These are phyloP conservation scores for Leishmania braziliensis DNA, from an alignment of 208 protist species.

Conservation along the genomic window DNA sequence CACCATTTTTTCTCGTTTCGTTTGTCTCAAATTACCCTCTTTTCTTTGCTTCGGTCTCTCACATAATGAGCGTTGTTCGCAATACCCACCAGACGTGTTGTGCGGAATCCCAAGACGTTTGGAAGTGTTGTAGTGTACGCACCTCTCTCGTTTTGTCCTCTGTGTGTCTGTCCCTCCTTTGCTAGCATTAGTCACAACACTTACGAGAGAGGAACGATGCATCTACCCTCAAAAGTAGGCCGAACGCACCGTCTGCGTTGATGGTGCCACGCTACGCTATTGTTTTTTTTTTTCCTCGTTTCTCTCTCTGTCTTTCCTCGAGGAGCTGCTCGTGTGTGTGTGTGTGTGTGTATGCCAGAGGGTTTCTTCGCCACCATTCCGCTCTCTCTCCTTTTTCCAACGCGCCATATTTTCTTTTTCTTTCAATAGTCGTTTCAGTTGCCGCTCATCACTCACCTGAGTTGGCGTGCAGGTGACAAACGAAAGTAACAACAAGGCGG, in stretches of 20 bases:
- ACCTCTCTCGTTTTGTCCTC: background rate
- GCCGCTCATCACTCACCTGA: background rate
- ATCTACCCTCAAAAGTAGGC: background rate
- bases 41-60: background rate
- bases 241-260: background rate
- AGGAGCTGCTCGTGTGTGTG: background rate
- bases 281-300: conserved; percentile 16
- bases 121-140: background rate
- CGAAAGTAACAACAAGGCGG: background rate
- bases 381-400: background rate
- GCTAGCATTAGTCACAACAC: too few relatives aligned
- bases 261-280: background rate
- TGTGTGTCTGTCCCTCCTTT: background rate
- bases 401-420: background rate
- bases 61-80: background rate
- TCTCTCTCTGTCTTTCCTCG: background rate
- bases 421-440: background rate
- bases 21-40: background rate
- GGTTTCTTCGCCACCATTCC: background rate
- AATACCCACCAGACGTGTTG: background rate
- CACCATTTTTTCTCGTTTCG: background rate
- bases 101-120: background rate
- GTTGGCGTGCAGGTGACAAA: background rate
- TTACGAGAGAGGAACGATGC: background rate
- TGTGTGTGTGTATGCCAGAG: background rate